Evolutionary conservation across 805 yeast species (phyloP), one percentile per base, ranked within the genome.

Genomic region (Ogataea parapolymorpha): DNA sequence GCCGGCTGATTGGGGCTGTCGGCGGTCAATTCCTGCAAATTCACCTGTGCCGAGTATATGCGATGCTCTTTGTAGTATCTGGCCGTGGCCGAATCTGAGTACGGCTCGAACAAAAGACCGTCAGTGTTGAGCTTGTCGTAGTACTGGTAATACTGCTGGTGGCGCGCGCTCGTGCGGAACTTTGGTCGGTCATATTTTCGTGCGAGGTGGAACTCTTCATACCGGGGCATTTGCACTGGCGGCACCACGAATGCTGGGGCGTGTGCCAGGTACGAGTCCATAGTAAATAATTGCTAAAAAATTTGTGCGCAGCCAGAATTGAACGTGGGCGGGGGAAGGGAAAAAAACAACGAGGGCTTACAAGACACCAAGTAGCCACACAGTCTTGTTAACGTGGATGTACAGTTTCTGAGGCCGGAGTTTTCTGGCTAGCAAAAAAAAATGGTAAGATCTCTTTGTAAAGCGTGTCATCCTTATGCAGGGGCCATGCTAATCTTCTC

Each of bases 401-500:
- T 12, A 22, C 10, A 11, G 2, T 20, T 5, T 31, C 24, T 13
- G 3, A n/a, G 17, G 12, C 27, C 10, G 12, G n/a, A 4, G 16
- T 12, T 12, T 11, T 12, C 10, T 5, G 14, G 22, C 13, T 10
- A n/a, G 20, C 30, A 13, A 40, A 85, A 88, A 87, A 86, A 86
- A 84, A 82, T 75, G 69, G 69, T 78, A 85, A 88, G 66, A 91
- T 90, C 98, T 91, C 97, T 91, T 91, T 91, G 97, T 88, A 89
- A 83, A 90, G 96, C 97, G 97, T 95, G 96, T 90, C 98, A 91
- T 91, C 98, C 96, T 93, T 93, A 93, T 91, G 98, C 98, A 91
- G 96, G 98, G 98, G 96, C 96, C 95, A 95, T 93, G 98, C 98
- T 91, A 90, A 91, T 93, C 98, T 91, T 91, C 99, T 91, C 98